Evolutionary conservation across 179 eudicot genomes (phyloP).

Genomic region (Silene coronaria): DNA sequence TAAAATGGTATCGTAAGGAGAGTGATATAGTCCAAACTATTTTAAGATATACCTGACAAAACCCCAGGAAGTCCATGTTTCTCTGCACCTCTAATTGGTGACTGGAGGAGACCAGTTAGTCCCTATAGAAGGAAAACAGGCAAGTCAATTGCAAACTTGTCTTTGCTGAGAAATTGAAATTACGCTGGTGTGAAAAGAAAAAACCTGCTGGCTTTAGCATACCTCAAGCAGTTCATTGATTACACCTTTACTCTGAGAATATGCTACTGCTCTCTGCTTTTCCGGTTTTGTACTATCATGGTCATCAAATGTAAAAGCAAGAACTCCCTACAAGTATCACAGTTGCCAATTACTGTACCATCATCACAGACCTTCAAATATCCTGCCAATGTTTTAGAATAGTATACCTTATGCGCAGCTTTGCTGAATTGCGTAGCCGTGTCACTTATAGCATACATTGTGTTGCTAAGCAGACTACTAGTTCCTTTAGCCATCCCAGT

Average conservation of each 20-base stretch:
- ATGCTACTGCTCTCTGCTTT: constrained; percentile 51
- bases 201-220: constrained; percentile 7
- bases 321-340: constrained; percentile 61
- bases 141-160: background rate
- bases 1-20: background rate
- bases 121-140: constrained; percentile 43
- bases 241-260: constrained; percentile 83
- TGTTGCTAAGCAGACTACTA: constrained; percentile 78
- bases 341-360: background rate
- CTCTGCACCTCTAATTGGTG: constrained; percentile 93
- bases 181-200: background rate
- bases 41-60: constrained; percentile 55
- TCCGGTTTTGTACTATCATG: constrained; percentile 48
- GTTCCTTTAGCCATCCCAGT: constrained; percentile 96
- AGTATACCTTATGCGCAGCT: constrained; percentile 84
- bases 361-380: background rate
- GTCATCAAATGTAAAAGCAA: constrained; percentile 85
- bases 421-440: constrained; percentile 93
- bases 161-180: background rate
- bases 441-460: constrained; percentile 89
- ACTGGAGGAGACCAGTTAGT: constrained; percentile 89
- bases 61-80: constrained; percentile 91
- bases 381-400: background rate
- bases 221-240: constrained; percentile 90
- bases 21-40: background rate